Evolutionary conservation across 208 protist species (phyloP).

Genomic region (Wallacemonas rigidus): DNA sequence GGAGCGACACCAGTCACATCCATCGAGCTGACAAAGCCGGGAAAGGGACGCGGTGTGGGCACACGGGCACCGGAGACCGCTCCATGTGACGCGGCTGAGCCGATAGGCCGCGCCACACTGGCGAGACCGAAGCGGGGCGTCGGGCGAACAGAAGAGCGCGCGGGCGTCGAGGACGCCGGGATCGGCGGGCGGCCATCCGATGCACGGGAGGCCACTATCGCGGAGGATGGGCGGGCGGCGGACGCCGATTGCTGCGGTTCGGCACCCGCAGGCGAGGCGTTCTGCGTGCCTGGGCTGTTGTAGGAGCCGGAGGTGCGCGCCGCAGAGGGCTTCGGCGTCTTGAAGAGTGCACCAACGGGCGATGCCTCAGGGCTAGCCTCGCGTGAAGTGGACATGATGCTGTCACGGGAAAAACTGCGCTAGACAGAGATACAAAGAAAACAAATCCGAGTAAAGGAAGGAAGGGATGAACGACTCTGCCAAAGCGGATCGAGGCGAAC

Average conservation of each 20-base stretch:
- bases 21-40: slow-evolving; percentile 5
- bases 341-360: slow-evolving; percentile 12
- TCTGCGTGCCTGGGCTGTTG: slow-evolving; percentile 4
- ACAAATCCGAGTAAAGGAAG: not conserved
- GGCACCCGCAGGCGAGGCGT: slow-evolving; percentile 5
- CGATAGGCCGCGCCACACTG: slow-evolving; percentile 11
- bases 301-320: slow-evolving; percentile 13
- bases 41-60: slow-evolving; percentile 11
- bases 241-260: not conserved
- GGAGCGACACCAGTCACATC: slow-evolving; percentile 29
- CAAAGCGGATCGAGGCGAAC: not conserved
- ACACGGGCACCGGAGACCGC: slow-evolving; percentile 7
- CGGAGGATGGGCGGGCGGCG: slow-evolving; percentile 4
- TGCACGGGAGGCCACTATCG: not conserved
- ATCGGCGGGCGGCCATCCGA: slow-evolving; percentile 10
- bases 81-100: not conserved
- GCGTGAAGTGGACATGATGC: slow-evolving; percentile 5
- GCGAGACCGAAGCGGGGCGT: slow-evolving; percentile 12
- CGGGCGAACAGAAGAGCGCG: not conserved
- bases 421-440: not conserved
- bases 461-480: not conserved
- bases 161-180: not conserved
- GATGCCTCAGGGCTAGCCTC: slow-evolving; percentile 8
- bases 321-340: slow-evolving; percentile 6
- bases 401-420: not conserved